Evolutionary conservation across 2,329 filamentous ascomycete genomes (phyloP).

Genomic region (Geosmithia flava): DNA sequence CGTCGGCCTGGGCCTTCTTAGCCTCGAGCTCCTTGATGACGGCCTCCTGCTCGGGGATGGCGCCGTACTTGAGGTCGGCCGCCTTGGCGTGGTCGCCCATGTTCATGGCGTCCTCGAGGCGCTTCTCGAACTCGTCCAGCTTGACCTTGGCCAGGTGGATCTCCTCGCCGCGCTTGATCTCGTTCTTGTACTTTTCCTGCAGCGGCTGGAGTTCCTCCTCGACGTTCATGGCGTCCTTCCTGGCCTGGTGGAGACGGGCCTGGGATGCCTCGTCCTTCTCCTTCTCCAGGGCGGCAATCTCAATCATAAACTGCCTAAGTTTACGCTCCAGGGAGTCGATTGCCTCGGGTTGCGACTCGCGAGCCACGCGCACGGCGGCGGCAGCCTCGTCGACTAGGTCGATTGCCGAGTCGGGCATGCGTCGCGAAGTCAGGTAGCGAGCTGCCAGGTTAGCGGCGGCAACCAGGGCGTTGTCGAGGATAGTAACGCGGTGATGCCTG

Average conservation of each 20-base stretch:
- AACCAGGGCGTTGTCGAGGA: conserved; percentile 87
- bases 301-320: conserved; percentile 84
- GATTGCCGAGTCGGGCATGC: conserved; percentile 91
- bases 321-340: conserved; percentile 90
- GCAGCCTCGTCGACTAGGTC: conserved; percentile 95
- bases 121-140: conserved; percentile 81
- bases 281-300: conserved; percentile 87
- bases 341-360: conserved; percentile 92
- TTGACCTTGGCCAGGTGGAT: conserved; percentile 94
- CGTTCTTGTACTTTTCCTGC: conserved; percentile 88
- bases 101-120: conserved; percentile 86
- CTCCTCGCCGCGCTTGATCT: conserved; percentile 81
- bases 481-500: conserved; percentile 94
- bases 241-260: conserved; percentile 67
- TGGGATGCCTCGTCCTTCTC: conserved; percentile 93
- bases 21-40: conserved; percentile 72
- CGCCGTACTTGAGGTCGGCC: conserved; percentile 92
- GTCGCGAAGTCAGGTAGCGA: conserved; percentile 80
- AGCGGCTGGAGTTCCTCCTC: conserved; percentile 86
- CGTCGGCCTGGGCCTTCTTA: conserved; percentile 70
- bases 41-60: conserved; percentile 80
- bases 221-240: conserved; percentile 85
- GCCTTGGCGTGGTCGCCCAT: conserved; percentile 74
- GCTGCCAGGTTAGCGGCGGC: conserved; percentile 83
- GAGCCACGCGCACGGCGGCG: conserved; percentile 86